Conservation (phyloP, 441 rosid species). For the Capsella rubella region DNA sequence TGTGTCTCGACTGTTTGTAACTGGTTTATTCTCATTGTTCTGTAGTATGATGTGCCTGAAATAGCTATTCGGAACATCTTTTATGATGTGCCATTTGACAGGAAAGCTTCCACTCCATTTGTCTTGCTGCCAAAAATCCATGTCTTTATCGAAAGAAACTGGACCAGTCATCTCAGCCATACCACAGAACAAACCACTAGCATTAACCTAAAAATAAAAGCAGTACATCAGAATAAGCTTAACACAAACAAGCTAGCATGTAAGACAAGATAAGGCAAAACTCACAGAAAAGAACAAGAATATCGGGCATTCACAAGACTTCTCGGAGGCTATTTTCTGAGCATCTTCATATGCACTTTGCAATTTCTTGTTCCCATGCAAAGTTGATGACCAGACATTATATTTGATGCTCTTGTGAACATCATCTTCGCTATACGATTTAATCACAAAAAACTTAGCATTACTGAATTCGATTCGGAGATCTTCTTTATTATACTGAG, state of each 20-base stretch:
- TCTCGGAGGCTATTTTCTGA: constrained; percentile 62
- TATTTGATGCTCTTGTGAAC: constrained; percentile 97
- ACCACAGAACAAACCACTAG: constrained; percentile 95
- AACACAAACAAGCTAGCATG: constrained; percentile 9
- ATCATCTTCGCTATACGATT: constrained; percentile 96
- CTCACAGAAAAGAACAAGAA: constrained; percentile 93
- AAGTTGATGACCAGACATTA: constrained; percentile 91
- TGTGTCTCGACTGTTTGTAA: constrained; percentile 97
- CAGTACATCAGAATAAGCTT: constrained; percentile 22
- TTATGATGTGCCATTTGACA: constrained; percentile 89
- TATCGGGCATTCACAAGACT: constrained; percentile 62
- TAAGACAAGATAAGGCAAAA: constrained; percentile 16
- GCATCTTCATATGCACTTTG: constrained; percentile 78
- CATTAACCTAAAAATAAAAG: constrained; percentile 69
- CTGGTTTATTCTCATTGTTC: constrained; percentile 94
- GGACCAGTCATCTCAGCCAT: constrained; percentile 93
- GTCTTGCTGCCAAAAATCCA: constrained; percentile 98
- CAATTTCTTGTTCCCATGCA: constrained; percentile 93
- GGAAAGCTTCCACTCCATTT: constrained; percentile 94
- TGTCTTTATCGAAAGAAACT: constrained; percentile 75
- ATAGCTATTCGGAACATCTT: constrained; percentile 79
- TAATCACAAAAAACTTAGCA: constrained; percentile 88
- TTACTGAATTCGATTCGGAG: constrained; percentile 59
- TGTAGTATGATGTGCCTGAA: constrained; percentile 81
- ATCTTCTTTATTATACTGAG: constrained; percentile 78